Evolutionary conservation across 2,329 filamentous ascomycete species (phyloP), one percentile per base, ranked within the genome.

Genomic region (Pestalotiopsis sp.): DNA sequence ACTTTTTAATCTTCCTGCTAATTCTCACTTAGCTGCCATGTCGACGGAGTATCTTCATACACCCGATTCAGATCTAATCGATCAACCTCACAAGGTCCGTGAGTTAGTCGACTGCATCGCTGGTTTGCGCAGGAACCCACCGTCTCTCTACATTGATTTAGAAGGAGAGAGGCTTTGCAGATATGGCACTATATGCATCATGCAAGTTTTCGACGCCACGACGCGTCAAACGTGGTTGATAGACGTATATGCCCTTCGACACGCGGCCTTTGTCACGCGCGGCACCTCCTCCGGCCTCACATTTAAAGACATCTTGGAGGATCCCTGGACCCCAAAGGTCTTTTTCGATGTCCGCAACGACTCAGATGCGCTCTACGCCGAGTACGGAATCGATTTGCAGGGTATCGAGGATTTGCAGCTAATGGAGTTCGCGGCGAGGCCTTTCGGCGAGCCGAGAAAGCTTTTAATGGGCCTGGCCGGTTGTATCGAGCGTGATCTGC

Each of bases 291-390:
- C n/a, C 1, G n/a, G 5, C 17, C 49, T 66, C 76, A 4, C 68
- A 2, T 36, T 84, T 1, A 82, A 82, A 69, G 59, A 62, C 0
- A 80, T 89, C 11, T 74, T 89, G 1, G 83, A 89, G 74, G 81
- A 78, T 0, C 6, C 70, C 0, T 9, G 61, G 0, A 82, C 85
- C 17, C 75, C 77, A 0, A 90, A 90, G 71, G 83, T 85, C 38
- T 82, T 90, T 69, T 90, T 89, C 72, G 88, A 91, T 69, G 80
- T 90, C 17, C 85, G 87, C 2, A 87, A 86, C 70, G 86, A 89
- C 71, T 87, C 88, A 0, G 85, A 90, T 71, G 87, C 87, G 0
- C 75, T 91, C 0, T 87, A 80, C 72, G 73, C 58, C 59, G 83
- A 82, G 41, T 88, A 78, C 70, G 56, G 73, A 0, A 79, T 90